A percentile compares a stretch with the other conserved stretches of the same genome.
Evolutionary conservation across 1,284 basidiomycete species (phyloP).

Genomic region (Fomitopsis palustris): DNA sequence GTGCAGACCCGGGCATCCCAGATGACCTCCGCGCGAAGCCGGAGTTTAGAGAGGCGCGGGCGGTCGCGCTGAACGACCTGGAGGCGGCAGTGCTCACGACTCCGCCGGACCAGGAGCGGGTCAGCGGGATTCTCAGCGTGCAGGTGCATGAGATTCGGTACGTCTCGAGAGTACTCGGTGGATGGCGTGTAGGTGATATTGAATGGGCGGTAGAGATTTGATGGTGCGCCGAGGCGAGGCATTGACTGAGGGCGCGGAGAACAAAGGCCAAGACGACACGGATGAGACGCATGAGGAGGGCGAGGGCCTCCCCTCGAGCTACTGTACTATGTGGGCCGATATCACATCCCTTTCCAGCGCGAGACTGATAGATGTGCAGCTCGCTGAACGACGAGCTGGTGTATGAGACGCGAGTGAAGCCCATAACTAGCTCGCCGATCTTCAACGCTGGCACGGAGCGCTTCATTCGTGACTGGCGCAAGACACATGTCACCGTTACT

Average conservation of each 20-base stretch:
- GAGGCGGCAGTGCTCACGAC: slow-evolving; percentile 51
- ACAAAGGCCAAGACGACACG: slow-evolving; percentile 53
- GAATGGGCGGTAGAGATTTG: slow-evolving; percentile 15
- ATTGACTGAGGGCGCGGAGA: slow-evolving; percentile 35
- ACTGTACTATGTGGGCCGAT: slow-evolving; percentile 42
- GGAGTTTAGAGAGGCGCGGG: slow-evolving; percentile 29
- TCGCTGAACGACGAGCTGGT: slow-evolving; percentile 60
- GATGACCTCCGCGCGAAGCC: slow-evolving; percentile 28
- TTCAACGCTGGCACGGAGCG: slow-evolving; percentile 64
- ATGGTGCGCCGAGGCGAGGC: slow-evolving; percentile 28
- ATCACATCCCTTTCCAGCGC: not conserved
- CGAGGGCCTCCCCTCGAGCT: slow-evolving; percentile 51
- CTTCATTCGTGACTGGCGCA: slow-evolving; percentile 60
- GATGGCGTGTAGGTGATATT: not conserved
- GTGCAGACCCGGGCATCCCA: slow-evolving; percentile 33
- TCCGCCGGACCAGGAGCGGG: slow-evolving; percentile 57
- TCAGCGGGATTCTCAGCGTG: slow-evolving; percentile 54
- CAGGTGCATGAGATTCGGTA: slow-evolving; percentile 49
- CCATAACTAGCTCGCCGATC: slow-evolving; percentile 60
- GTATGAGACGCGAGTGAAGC: slow-evolving; percentile 37
- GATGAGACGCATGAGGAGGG: slow-evolving; percentile 47
- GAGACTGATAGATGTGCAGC: slow-evolving; percentile 13
- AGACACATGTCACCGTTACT: slow-evolving; percentile 55
- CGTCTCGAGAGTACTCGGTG: not conserved
- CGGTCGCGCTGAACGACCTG: slow-evolving; percentile 30